These are phyloP conservation scores for Chionographis japonica DNA, from an alignment of 106 monocot genomes.

Conservation along the genomic window DNA sequence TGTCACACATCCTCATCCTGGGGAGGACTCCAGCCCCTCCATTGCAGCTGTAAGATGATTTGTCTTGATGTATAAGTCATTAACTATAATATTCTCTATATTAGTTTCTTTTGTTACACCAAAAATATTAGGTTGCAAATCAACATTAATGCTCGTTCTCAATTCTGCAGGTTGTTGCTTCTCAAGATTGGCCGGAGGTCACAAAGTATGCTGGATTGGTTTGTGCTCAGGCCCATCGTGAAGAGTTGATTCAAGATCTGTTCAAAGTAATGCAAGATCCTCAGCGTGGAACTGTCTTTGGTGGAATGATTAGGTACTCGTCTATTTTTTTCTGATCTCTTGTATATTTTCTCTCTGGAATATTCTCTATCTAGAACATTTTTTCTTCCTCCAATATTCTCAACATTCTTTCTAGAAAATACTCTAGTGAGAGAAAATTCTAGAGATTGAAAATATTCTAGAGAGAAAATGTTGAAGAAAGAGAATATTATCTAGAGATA, in stretches of 20 bases:
- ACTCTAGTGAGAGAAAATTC: no score
- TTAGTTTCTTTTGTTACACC: no score
- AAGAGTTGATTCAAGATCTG: constrained; percentile 79
- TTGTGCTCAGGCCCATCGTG: constrained; percentile 74
- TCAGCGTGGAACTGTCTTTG: constrained; percentile 41
- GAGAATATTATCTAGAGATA: no score
- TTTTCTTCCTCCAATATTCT: no score
- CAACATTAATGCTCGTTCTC: neutral
- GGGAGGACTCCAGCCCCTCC: constrained; percentile 82
- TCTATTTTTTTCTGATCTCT: no score
- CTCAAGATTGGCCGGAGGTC: constrained; percentile 92
- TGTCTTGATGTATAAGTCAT: neutral
- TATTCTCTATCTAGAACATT: no score
- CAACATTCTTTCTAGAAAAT: no score
- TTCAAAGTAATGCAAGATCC: constrained; percentile 70
- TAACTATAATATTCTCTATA: no score
- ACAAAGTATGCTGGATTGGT: constrained; percentile 88
- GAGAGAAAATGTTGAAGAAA: no score
- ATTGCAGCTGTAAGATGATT: constrained; percentile 75
- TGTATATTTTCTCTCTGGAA: neutral
- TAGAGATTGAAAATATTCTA: no score
- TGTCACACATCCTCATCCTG: constrained; percentile 91
- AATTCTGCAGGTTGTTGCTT: constrained; percentile 65
- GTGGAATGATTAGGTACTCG: constrained; percentile 75
- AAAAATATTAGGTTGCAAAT: neutral